Evolutionary conservation across 192 early-diverging fungal species (phyloP).

Genomic region (Phlyctochytrium planicorne): DNA sequence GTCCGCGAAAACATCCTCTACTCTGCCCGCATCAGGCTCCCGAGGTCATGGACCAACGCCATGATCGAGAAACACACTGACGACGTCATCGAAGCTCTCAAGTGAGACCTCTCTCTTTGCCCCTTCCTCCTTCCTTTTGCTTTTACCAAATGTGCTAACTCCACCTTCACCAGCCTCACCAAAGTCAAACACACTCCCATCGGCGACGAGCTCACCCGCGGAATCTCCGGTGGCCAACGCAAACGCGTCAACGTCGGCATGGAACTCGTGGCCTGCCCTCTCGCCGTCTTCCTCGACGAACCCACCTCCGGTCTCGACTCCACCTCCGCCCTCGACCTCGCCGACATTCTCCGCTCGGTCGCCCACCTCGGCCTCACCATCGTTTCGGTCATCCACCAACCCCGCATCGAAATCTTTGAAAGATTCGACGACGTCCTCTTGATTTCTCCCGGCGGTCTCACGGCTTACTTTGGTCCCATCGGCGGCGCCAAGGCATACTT

Average conservation of each 20-base stretch:
- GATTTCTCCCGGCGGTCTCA: slow-evolving; percentile 62
- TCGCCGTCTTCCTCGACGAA: too few species aligned
- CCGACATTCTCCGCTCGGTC: slow-evolving; percentile 55
- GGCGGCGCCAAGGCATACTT: slow-evolving; percentile 24
- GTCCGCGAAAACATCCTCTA: slow-evolving; percentile 72
- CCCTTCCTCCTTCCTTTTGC: too few species aligned
- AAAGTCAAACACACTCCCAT: slow-evolving; percentile 43
- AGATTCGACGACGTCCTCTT: slow-evolving; percentile 76
- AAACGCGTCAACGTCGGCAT: too few species aligned
- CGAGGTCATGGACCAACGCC: slow-evolving; percentile 54
- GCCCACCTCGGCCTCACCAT: too few species aligned
- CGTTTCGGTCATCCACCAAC: slow-evolving; percentile 85
- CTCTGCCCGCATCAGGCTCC: slow-evolving; percentile 76
- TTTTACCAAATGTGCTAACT: too few species aligned
- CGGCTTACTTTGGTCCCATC: slow-evolving; percentile 49
- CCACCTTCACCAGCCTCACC: slow-evolving; percentile 5
- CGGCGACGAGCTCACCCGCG: slow-evolving; percentile 69
- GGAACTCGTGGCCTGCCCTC: too few species aligned
- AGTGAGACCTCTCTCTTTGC: slow-evolving; percentile 6
- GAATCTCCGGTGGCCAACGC: slow-evolving; percentile 83
- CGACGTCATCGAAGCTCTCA: slow-evolving; percentile 64
- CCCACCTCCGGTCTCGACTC: too few species aligned
- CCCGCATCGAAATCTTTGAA: slow-evolving; percentile 68
- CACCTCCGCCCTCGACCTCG: too few species aligned
- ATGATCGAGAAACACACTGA: slow-evolving; percentile 73